Evolutionary conservation across 805 yeast genomes (phyloP).

Genomic region (Pichia insulana): DNA sequence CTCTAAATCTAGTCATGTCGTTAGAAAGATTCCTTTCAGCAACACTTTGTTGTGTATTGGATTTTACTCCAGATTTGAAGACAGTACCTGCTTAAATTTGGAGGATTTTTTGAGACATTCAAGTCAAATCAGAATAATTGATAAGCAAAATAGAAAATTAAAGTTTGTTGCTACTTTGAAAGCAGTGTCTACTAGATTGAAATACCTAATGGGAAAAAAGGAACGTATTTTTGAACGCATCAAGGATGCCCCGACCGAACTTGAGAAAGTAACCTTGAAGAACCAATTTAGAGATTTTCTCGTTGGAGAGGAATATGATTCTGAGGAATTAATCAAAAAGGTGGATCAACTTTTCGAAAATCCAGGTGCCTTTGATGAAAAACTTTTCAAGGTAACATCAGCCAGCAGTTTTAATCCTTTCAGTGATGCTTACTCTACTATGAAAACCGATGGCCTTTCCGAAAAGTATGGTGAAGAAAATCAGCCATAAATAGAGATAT

Average conservation of each 20-base stretch:
- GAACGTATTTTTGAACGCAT: constrained; percentile 6
- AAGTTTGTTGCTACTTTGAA: constrained; percentile 39
- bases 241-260: background rate
- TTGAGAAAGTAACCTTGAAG: constrained; percentile 3
- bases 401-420: constrained; percentile 24
- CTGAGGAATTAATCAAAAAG: constrained; percentile 7
- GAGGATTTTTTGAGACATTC: constrained; percentile 62
- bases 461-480: background rate
- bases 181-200: constrained; percentile 41
- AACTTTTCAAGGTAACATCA: constrained; percentile 20
- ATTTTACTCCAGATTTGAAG: constrained; percentile 66
- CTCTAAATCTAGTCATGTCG: constrained; percentile 36
- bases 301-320: constrained; percentile 6
- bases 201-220: constrained; percentile 24
- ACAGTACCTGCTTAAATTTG: constrained; percentile 65
- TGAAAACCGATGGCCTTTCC: background rate
- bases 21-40: constrained; percentile 58
- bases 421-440: constrained; percentile 13
- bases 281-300: constrained; percentile 1
- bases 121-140: constrained; percentile 48
- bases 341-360: constrained; percentile 3
- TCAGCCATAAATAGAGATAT: background rate
- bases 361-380: constrained; percentile 3
- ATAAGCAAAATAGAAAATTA: constrained; percentile 34
- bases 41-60: constrained; percentile 61